phyloP scores from a whole-genome alignment of 1,284 basidiomycete species.

The Apiotrichum porosum region DNA sequence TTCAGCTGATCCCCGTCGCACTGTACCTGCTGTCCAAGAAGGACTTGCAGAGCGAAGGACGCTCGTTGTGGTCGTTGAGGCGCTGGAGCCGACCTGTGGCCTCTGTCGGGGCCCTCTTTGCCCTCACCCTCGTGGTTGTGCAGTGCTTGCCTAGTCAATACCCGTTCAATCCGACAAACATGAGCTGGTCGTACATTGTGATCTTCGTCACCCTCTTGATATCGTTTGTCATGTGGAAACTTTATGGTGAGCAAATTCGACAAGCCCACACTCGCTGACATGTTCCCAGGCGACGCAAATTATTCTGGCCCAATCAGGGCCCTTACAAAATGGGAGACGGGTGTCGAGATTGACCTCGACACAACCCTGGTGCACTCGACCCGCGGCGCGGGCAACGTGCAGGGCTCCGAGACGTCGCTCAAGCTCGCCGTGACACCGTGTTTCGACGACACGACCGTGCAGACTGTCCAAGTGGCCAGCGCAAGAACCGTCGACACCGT shows the following conservation, averaged over 20 bases:
- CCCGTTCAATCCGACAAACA: constrained; percentile 32
- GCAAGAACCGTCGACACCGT: constrained; percentile 8
- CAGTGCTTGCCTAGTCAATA: constrained; percentile 33
- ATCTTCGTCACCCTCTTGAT: constrained; percentile 35
- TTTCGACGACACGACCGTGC: constrained; percentile 1
- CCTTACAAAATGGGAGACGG: constrained; percentile 48
- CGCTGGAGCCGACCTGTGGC: constrained; percentile 37
- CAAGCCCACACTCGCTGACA: no score
- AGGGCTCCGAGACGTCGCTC: constrained; percentile 1
- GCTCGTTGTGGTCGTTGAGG: constrained; percentile 43
- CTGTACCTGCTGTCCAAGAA: constrained; percentile 41
- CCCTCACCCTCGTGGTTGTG: constrained; percentile 27
- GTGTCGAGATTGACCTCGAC: constrained; percentile 44
- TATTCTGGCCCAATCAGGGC: constrained; percentile 47
- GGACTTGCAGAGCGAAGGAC: constrained; percentile 41
- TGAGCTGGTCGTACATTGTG: constrained; percentile 45
- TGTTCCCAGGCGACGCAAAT: constrained; percentile 14
- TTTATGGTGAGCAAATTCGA: no score
- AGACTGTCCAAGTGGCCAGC: constrained; percentile 2
- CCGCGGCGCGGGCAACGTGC: not conserved
- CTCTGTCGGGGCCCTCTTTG: constrained; percentile 30
- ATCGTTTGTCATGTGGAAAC: constrained; percentile 27
- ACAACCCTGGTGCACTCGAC: constrained; percentile 15
- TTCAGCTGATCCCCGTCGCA: constrained; percentile 28
- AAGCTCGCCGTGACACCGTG: constrained; percentile 9